Percentiles rank a stretch among this genome's conserved stretches.
These are phyloP conservation scores for Telfairia occidentalis DNA, from an alignment of 331 rosid genomes.

Conservation along the genomic window DNA sequence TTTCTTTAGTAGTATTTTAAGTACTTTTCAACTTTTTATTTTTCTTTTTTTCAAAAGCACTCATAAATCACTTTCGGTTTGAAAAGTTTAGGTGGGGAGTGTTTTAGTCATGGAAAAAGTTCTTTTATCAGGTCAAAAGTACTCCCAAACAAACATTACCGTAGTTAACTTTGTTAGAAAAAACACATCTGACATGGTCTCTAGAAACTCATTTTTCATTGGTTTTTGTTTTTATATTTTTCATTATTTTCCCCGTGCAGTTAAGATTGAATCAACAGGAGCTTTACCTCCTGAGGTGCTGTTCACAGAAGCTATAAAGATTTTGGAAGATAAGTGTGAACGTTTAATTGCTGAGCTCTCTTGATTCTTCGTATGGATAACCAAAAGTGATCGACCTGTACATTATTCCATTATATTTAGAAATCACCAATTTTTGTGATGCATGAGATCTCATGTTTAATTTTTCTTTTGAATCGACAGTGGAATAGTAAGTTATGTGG, in stretches of 20 bases:
- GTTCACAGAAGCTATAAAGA: conserved; percentile 86
- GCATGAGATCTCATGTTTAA: neutral
- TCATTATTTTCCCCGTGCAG: conserved; percentile 20
- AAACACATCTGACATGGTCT: neutral
- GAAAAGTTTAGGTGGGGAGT: neutral
- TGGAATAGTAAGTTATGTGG: neutral
- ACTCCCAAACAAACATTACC: neutral
- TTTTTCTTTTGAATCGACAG: neutral
- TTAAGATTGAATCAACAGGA: conserved; percentile 85
- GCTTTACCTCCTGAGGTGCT: conserved; percentile 66
- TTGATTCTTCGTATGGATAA: conserved; percentile 16
- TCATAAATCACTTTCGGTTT: neutral
- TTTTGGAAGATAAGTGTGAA: conserved; percentile 89
- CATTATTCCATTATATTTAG: neutral
- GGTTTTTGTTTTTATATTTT: neutral
- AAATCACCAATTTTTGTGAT: neutral
- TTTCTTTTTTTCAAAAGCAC: too few species aligned
- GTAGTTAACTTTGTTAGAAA: neutral
- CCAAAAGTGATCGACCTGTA: neutral
- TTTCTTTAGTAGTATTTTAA: too few species aligned
- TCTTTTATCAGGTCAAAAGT: neutral
- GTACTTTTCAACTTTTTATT: too few species aligned
- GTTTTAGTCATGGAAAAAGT: neutral
- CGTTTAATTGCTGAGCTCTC: conserved; percentile 74
- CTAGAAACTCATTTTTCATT: neutral